phyloP scores from a whole-genome alignment of 2,329 filamentous ascomycete genomes.

The Fusarium cyanostomum region DNA sequence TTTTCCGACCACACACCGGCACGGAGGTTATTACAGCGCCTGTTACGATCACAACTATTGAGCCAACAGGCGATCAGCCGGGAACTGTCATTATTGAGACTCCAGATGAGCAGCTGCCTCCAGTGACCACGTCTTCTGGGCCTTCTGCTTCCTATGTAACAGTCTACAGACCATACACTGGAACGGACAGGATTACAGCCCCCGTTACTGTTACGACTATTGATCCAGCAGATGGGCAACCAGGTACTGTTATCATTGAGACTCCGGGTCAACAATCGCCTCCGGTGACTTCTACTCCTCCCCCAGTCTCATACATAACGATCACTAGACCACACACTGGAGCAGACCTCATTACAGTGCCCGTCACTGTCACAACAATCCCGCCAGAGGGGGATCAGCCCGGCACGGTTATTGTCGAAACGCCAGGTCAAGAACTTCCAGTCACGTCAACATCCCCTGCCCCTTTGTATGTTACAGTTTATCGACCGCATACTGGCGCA shows the following conservation, averaged over 20 bases:
- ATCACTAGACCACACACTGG: constrained; percentile 23
- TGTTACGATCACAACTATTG: constrained; percentile 18
- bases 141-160: constrained; percentile 22
- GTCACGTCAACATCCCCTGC: not conserved
- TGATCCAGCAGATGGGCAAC: constrained; percentile 11
- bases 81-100: constrained; percentile 31
- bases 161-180: constrained; percentile 20
- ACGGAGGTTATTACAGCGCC: constrained; percentile 14
- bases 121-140: constrained; percentile 16
- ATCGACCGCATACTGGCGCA: constrained; percentile 8
- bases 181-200: constrained; percentile 13
- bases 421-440: not conserved
- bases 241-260: constrained; percentile 31
- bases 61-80: constrained; percentile 14
- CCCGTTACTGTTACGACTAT: constrained; percentile 25
- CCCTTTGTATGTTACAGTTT: constrained; percentile 20
- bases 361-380: constrained; percentile 13
- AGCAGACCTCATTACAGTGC: constrained; percentile 4
- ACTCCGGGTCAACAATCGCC: constrained; percentile 23
- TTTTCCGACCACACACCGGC: constrained; percentile 26
- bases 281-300: constrained; percentile 16
- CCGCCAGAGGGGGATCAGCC: constrained; percentile 19
- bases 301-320: constrained; percentile 15
- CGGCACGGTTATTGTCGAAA: constrained; percentile 24
- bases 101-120: constrained; percentile 14